Evolutionary conservation across 2,329 filamentous ascomycete genomes (phyloP), one percentile per base, ranked within the genome.

Genomic region (Penicillium sclerotiorum): DNA sequence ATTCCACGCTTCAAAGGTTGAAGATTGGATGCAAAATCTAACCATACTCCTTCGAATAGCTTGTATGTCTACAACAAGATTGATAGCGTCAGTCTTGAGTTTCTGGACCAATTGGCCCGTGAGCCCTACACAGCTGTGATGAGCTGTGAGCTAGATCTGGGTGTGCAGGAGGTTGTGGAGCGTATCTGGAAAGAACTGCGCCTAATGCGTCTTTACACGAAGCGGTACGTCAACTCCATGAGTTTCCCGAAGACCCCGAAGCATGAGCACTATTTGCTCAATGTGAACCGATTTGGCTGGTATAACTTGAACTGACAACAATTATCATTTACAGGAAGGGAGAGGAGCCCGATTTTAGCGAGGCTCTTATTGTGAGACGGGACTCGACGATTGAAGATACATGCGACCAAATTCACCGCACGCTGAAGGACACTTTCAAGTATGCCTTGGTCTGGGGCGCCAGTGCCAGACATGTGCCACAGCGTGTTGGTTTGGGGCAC

Each of bases 21-120:
- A 39, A 11, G 8, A 37, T 15, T 11, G 23, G 1, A 8, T 20
- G 23, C n/a, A 6, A 25, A 8, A 6, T n/a, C 13, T 30, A 42
- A 15, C 20, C 5, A 7, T 35, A 20, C 32, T 23, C 43, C 7
- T 17, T 17, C 39, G n/a, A 18, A 8, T 25, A 80, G 90, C 67
- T 81, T 99, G 25, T 99, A 99, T 75, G 93, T 97, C 25, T 99
- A 99, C 85, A 99, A 99, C 87, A 99, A 99, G 77, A 95, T 99
- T 75, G 94, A 99, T 76, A 87, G 85, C 70, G 89, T 99, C 53
- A 93, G 88, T 35, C 83, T 99, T 58, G 91, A 96, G 69, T 95
- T 95, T 73, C 83, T 99, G 40, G 89, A 99, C 77, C 85, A 88
- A 68, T 80, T 99, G 18, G 94, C 95, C 5, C 86, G 91, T 53